These are phyloP conservation scores for Trichoderma koningiopsis DNA, from an alignment of 2,329 filamentous ascomycete genomes.

Conservation along the genomic window DNA sequence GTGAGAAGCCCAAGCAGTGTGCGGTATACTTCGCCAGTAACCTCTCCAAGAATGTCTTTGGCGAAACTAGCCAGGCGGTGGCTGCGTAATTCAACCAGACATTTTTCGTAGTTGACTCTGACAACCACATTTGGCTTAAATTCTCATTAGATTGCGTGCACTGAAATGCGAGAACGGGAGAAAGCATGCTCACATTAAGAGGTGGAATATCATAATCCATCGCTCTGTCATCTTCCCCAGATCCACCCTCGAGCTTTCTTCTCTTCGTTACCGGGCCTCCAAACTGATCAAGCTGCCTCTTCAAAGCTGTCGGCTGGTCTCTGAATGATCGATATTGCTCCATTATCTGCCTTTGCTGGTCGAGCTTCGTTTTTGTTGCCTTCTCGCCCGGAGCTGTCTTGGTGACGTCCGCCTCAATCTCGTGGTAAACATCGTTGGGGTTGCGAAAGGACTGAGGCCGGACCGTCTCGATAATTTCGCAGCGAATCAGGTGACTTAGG, in stretches of 20 bases:
- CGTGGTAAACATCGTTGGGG: constrained; percentile 60
- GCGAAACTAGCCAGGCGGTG: constrained; percentile 74
- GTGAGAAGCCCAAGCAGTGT: constrained; percentile 72
- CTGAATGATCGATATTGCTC: constrained; percentile 56
- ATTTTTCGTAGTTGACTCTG: constrained; percentile 82
- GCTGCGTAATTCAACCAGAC: constrained; percentile 79
- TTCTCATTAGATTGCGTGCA: constrained; percentile 33
- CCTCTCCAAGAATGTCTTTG: constrained; percentile 68
- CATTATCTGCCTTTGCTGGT: constrained; percentile 60
- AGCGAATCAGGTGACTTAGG: constrained; percentile 59
- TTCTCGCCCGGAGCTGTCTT: constrained; percentile 49
- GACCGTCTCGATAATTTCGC: constrained; percentile 69
- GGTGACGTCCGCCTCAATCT: constrained; percentile 65
- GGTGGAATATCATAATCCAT: constrained; percentile 45
- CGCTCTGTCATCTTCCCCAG: constrained; percentile 33
- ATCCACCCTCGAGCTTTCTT: constrained; percentile 56
- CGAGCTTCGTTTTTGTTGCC: constrained; percentile 63
- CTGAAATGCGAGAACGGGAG: background rate
- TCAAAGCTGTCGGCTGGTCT: constrained; percentile 53
- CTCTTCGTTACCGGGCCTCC: constrained; percentile 50
- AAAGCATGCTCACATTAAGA: constrained; percentile 50
- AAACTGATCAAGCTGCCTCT: constrained; percentile 52
- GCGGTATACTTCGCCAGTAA: constrained; percentile 77
- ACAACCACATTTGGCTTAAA: constrained; percentile 70
- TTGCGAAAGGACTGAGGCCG: constrained; percentile 59